Evolutionary conservation across 2,329 filamentous ascomycete genomes (phyloP).

Genomic region (Hysterium pulicare): DNA sequence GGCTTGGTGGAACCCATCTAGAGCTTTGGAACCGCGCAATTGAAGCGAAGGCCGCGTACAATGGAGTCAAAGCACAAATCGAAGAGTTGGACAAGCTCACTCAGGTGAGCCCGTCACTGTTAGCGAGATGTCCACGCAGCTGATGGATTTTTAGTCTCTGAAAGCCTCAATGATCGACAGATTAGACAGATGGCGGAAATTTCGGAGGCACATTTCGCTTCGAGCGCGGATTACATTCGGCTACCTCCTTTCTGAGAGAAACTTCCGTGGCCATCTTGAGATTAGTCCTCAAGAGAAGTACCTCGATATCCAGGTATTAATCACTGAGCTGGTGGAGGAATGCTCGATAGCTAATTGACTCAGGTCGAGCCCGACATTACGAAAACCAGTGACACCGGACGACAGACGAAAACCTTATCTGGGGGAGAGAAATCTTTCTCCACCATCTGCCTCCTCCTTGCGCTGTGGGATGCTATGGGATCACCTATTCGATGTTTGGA

Average conservation of each 20-base stretch:
- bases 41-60: conserved; percentile 26
- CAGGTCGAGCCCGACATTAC: conserved; percentile 66
- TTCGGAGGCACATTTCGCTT: conserved; percentile 82
- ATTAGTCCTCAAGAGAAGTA: conserved; percentile 72
- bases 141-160: conserved; percentile 42
- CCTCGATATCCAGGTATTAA: conserved; percentile 68
- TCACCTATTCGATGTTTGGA: conserved; percentile 92
- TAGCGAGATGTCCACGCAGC: conserved; percentile 17
- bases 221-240: conserved; percentile 81
- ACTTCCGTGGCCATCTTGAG: conserved; percentile 77
- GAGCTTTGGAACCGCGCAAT: conserved; percentile 24
- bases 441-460: conserved; percentile 86
- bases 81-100: conserved; percentile 25
- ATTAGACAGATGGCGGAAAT: conserved; percentile 71
- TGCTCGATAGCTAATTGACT: conserved; percentile 7
- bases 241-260: conserved; percentile 83
- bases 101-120: conserved; percentile 38
- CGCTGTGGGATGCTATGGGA: conserved; percentile 98
- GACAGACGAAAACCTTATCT: conserved; percentile 87
- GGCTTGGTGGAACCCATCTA: conserved; percentile 32
- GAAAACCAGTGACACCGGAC: conserved; percentile 64
- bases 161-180: conserved; percentile 65
- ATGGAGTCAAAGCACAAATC: conserved; percentile 11
- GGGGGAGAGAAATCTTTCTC: conserved; percentile 98
- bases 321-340: neutral